phyloP scores from a whole-genome alignment of 129 eudicot species.

The Centrapalus pauciflorus region DNA sequence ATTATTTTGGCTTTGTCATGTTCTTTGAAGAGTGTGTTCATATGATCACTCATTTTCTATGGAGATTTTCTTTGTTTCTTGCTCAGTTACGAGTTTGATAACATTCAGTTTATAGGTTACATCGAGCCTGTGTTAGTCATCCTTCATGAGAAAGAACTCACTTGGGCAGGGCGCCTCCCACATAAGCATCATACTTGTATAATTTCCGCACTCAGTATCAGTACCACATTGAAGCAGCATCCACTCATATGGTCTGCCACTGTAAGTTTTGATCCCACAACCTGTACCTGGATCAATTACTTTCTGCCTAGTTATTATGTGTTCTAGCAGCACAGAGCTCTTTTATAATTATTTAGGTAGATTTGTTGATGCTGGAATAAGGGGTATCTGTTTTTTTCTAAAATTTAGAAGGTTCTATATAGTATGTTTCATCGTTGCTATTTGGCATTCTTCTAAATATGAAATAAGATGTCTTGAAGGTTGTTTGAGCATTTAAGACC shows the following conservation, averaged over 20 bases:
- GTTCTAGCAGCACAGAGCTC: neutral
- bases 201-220: slow-evolving; percentile 88
- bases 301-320: neutral
- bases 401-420: too few species aligned
- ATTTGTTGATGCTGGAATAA: slow-evolving; percentile 10
- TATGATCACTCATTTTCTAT: neutral
- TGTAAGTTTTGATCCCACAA: slow-evolving; percentile 43
- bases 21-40: slow-evolving; percentile 8
- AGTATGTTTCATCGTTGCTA: too few species aligned
- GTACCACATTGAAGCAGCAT: slow-evolving; percentile 89
- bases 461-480: neutral
- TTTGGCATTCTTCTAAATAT: neutral
- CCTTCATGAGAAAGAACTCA: slow-evolving; percentile 91
- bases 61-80: slow-evolving; percentile 5
- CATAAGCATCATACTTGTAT: slow-evolving; percentile 92
- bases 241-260: slow-evolving; percentile 95
- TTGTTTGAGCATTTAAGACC: neutral
- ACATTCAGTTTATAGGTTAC: slow-evolving; percentile 51
- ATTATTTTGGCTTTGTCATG: neutral
- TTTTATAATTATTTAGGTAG: neutral
- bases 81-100: slow-evolving; percentile 12
- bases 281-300: neutral
- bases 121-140: slow-evolving; percentile 94
- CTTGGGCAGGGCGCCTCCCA: slow-evolving; percentile 97
- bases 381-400: too few species aligned